Percentiles rank a stretch among this genome's conserved stretches.
Evolutionary conservation across 2,329 filamentous ascomycete genomes (phyloP).

Genomic region (Botrytis paeoniae): DNA sequence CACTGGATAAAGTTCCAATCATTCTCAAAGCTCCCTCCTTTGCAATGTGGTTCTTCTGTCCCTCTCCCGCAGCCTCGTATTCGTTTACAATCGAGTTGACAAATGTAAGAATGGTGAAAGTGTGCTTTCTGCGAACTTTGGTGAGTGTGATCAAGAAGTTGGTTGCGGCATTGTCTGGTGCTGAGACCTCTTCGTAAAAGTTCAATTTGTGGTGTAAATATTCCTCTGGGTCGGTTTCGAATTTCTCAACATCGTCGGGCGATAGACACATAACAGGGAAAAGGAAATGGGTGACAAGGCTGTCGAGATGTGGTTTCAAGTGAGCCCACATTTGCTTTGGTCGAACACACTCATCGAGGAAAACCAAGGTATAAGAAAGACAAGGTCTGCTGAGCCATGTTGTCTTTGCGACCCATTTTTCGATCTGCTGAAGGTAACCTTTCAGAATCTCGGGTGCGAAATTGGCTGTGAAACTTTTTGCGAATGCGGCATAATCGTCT

Average conservation of each 20-base stretch:
- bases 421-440: constrained; percentile 89
- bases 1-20: constrained; percentile 91
- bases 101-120: constrained; percentile 89
- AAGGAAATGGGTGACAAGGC: constrained; percentile 87
- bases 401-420: constrained; percentile 95
- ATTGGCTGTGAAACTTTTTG: constrained; percentile 84
- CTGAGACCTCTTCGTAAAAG: constrained; percentile 94
- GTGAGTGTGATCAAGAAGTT: constrained; percentile 95
- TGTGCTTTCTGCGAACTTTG: constrained; percentile 92
- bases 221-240: constrained; percentile 90
- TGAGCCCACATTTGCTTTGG: constrained; percentile 97
- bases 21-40: constrained; percentile 96
- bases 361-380: constrained; percentile 88
- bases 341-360: constrained; percentile 94
- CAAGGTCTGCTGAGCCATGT: constrained; percentile 94
- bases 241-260: constrained; percentile 88
- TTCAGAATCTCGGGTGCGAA: constrained; percentile 96
- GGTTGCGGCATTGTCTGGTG: constrained; percentile 91
- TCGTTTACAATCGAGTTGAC: constrained; percentile 93
- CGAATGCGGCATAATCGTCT: constrained; percentile 75
- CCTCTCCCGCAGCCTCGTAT: constrained; percentile 79
- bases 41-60: constrained; percentile 88
- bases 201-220: constrained; percentile 97
- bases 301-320: constrained; percentile 89
- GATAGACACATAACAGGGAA: constrained; percentile 94